Conservation (phyloP, 179 eudicot genomes). For the Monotropa hypopitys region DNA sequence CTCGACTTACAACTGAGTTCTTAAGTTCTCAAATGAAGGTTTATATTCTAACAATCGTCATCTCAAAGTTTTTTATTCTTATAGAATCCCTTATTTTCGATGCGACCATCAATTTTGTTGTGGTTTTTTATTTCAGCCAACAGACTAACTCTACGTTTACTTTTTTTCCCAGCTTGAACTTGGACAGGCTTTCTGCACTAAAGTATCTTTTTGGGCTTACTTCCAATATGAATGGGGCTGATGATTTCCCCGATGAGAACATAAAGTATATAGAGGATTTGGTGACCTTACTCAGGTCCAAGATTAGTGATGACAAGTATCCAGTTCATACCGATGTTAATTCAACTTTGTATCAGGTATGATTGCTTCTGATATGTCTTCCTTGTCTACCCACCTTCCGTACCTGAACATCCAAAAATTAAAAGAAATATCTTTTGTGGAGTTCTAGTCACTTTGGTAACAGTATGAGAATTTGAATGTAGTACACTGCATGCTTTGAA, state of each 20-base stretch:
- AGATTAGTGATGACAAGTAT: slow-evolving; percentile 27
- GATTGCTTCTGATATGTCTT: neutral
- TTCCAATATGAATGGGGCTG: slow-evolving; percentile 24
- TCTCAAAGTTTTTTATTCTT: neutral
- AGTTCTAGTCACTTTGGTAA: neutral
- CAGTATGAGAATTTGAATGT: neutral
- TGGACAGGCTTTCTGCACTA: slow-evolving; percentile 47
- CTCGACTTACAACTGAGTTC: neutral
- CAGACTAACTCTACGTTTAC: slow-evolving; percentile 12
- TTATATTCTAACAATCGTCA: neutral
- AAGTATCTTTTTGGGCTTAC: slow-evolving; percentile 66
- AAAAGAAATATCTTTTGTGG: neutral
- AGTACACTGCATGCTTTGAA: neutral
- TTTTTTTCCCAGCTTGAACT: slow-evolving; percentile 26
- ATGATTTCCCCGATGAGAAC: slow-evolving; percentile 38
- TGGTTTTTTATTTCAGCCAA: neutral
- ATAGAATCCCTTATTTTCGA: neutral
- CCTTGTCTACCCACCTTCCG: neutral
- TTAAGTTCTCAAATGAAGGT: neutral
- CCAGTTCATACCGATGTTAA: slow-evolving; percentile 17
- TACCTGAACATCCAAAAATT: too few species aligned
- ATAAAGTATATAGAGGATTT: slow-evolving; percentile 49
- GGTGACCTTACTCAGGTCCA: slow-evolving; percentile 39
- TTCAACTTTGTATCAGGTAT: slow-evolving; percentile 42
- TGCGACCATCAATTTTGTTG: neutral